These are phyloP conservation scores for Bocquillonia castaneifolia DNA, from an alignment of 441 rosid genomes.

Conservation along the genomic window DNA sequence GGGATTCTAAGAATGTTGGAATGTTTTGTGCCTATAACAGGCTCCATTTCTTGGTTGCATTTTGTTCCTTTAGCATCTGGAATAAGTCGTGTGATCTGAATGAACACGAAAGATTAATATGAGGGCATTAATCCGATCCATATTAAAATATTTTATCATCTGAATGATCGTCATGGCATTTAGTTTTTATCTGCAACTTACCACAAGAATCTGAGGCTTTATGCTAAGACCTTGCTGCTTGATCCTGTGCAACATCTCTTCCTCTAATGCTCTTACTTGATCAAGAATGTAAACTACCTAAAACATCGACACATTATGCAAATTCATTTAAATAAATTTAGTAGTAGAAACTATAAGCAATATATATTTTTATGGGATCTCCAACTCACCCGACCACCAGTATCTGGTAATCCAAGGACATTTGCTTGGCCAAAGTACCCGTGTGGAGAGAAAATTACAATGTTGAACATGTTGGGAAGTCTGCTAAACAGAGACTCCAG, in stretches of 20 bases:
- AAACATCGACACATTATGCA: background rate
- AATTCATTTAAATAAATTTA: background rate
- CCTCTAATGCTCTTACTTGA: constrained; percentile 92
- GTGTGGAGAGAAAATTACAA: constrained; percentile 85
- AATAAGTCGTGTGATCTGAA: constrained; percentile 70
- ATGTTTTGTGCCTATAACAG: constrained; percentile 59
- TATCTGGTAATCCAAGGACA: constrained; percentile 91
- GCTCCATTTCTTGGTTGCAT: constrained; percentile 78
- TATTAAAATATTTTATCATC: background rate
- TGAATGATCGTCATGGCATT: background rate
- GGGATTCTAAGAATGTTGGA: constrained; percentile 84
- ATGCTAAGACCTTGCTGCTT: constrained; percentile 64
- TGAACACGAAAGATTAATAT: background rate
- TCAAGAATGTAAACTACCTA: constrained; percentile 95
- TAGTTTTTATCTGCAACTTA: constrained; percentile 22
- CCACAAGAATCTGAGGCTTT: constrained; percentile 87
- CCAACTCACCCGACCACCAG: constrained; percentile 75
- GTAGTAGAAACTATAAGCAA: background rate
- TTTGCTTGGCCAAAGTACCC: constrained; percentile 89
- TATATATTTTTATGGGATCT: background rate
- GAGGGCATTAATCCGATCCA: background rate
- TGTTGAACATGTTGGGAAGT: constrained; percentile 70
- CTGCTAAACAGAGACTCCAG: constrained; percentile 56
- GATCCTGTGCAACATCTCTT: constrained; percentile 64
- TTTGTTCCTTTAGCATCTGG: constrained; percentile 80